Evolutionary conservation across 2,329 filamentous ascomycete genomes (phyloP).

Genomic region (Kalaharituber pfeilii): DNA sequence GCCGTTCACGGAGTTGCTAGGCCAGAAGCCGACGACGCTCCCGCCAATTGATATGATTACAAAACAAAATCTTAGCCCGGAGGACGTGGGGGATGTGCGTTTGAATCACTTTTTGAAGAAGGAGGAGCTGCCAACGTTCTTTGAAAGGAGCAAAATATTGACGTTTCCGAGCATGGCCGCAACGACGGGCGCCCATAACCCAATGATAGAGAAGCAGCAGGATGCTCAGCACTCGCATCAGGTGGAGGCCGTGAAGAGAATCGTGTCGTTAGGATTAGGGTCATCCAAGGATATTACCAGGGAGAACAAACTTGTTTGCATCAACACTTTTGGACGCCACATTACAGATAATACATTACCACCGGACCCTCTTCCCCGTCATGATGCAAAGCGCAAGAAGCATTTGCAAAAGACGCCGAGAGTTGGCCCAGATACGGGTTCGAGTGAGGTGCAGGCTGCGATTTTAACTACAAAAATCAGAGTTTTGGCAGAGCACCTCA

Average conservation of each 20-base stretch:
- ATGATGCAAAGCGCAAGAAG: constrained; percentile 28
- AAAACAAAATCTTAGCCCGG: constrained; percentile 22
- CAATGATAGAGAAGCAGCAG: constrained; percentile 31
- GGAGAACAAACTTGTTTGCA: constrained; percentile 67
- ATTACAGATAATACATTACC: constrained; percentile 57
- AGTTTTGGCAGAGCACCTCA: constrained; percentile 54
- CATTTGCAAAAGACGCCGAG: constrained; percentile 39
- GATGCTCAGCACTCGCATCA: constrained; percentile 47
- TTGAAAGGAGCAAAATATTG: constrained; percentile 50
- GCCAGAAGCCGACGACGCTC: constrained; percentile 35
- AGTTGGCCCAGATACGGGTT: constrained; percentile 82
- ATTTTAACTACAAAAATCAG: constrained; percentile 91
- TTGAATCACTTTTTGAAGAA: constrained; percentile 63
- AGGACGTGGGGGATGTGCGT: constrained; percentile 33
- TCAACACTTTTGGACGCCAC: constrained; percentile 80
- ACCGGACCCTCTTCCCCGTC: constrained; percentile 35
- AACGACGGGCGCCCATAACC: constrained; percentile 29
- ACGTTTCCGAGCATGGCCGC: constrained; percentile 28
- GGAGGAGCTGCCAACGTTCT: constrained; percentile 46
- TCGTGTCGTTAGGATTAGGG: constrained; percentile 58
- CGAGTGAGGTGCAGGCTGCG: constrained; percentile 91
- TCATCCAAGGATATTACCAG: constrained; percentile 62
- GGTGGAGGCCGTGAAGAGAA: constrained; percentile 57
- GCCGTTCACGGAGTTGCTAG: constrained; percentile 68
- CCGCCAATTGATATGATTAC: constrained; percentile 18